These are phyloP conservation scores for Linaria vulgaris DNA, from an alignment of 257 asterid species.

Conservation along the genomic window DNA sequence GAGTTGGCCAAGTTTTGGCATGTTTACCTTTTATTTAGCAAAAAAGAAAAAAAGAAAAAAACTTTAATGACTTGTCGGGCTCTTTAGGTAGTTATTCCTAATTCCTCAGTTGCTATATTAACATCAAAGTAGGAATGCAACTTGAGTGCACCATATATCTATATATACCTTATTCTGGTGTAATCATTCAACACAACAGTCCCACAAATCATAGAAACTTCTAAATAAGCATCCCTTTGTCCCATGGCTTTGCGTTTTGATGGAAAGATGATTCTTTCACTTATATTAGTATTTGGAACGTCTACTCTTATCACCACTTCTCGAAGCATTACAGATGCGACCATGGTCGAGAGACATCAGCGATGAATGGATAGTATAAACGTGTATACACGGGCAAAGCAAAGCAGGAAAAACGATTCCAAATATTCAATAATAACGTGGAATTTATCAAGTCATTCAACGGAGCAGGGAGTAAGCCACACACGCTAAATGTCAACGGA, in stretches of 20 bases:
- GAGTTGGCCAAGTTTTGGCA: too few species aligned
- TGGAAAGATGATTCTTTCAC: conserved; percentile 2
- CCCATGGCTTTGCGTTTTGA: conserved; percentile 13
- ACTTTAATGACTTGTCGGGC: background rate
- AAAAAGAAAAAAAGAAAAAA: too few species aligned
- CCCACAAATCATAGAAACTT: background rate
- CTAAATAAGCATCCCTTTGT: background rate
- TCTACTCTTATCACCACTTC: background rate
- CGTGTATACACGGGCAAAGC: conserved; percentile 29
- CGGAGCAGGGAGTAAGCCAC: conserved; percentile 25
- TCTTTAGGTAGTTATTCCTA: background rate
- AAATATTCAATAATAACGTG: conserved; percentile 38
- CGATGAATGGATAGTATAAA: conserved; percentile 34
- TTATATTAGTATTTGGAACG: conserved; percentile 19
- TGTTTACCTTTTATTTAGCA: too few species aligned
- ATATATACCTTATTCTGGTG: background rate
- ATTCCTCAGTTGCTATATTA: background rate
- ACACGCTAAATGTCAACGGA: conserved; percentile 31
- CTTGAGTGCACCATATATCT: background rate
- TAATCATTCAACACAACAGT: background rate
- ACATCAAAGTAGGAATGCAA: conserved; percentile 8
- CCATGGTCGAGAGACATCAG: conserved; percentile 29
- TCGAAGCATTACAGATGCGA: conserved; percentile 3
- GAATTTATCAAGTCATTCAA: conserved; percentile 35
- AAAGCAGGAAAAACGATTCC: conserved; percentile 33